Conservation (phyloP, 768 basidiomycete genomes). For the Lepiota venenata region DNA sequence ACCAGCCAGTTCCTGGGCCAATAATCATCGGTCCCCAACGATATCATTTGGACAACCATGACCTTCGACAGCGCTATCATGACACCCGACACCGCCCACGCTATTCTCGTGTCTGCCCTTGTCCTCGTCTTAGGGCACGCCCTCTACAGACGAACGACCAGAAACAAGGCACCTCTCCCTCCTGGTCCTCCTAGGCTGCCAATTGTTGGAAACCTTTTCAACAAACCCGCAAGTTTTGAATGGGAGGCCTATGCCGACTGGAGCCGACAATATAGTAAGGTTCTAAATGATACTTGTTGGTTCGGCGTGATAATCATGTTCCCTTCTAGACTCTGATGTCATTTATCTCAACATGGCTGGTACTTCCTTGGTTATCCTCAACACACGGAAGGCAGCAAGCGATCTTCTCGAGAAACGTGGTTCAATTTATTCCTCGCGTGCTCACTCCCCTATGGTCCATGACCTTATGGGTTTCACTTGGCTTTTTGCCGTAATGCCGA, state of each 20-base stretch:
- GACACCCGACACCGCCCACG: not conserved
- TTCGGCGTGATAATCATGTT: not conserved
- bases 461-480: slow-evolving; percentile 15
- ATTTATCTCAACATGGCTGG: slow-evolving; percentile 22
- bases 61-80: not conserved
- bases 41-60: not conserved
- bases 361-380: slow-evolving; percentile 23
- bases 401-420: slow-evolving; percentile 39
- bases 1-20: not conserved
- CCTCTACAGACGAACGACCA: not conserved
- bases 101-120: slow-evolving; percentile 2
- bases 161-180: slow-evolving; percentile 22
- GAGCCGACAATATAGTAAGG: slow-evolving; percentile 31
- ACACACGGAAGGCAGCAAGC: slow-evolving; percentile 26
- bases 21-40: not conserved
- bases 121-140: slow-evolving; percentile 3
- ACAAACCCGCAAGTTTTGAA: slow-evolving; percentile 25
- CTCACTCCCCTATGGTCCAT: slow-evolving; percentile 10
- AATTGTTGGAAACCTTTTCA: slow-evolving; percentile 33
- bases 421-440: slow-evolving; percentile 31
- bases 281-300: not conserved
- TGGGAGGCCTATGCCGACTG: slow-evolving; percentile 37
- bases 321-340: slow-evolving; percentile 22
- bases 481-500: slow-evolving; percentile 15
- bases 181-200: slow-evolving; percentile 36